Base-by-base conservation (phyloP, 129 eudicot genomes). In the Chrysanthemum makinoi region DNA sequence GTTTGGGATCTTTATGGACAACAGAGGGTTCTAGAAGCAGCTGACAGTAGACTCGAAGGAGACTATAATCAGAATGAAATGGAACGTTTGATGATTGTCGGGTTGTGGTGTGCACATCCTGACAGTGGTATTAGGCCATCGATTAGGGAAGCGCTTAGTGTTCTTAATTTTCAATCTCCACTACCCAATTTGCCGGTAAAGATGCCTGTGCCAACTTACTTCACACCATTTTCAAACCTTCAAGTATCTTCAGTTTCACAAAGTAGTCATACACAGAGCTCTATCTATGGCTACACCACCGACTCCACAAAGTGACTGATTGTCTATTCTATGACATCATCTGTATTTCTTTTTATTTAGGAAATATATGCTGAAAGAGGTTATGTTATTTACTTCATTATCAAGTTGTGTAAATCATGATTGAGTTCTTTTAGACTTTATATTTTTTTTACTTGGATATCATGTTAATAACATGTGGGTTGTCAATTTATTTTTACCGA, bases 91-190 rank as follows among this genome's bases (percentile, higher is more conserved):
- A 81, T 85, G 86, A 62, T 78, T 33, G 83, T 79, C 0, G 83
- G 89, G 16, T 79, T 85, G 3, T 83, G 88, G 88, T 83, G 88
- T 39, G 85, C 77, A 11, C 84, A 83, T 69, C 88, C 88, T 10
- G 84, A 83, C 50, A 56, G 75, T 62, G 59, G 60, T 18, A 56
- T 68, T 15, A 70, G 82, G 14, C 88, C 88, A 14, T 75, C 80
- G 7, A 77, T 83, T 20, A 80, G 80, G 77, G 82, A 83, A 64
- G 88, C 68, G 11, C 47, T 83, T 59, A 77, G 26, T 9, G 84
- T 76, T 49, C 84, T 83, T 48, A 73, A 73, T 58, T 80, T 77
- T 49, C 85, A 84, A 70, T 77, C 78, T 14, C 62, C 69, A 13
- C 14, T 77, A 69, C 88, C 88, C 24, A 3, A 3, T 48, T 69